Percentiles rank a stretch among this genome's conserved stretches.
Evolutionary conservation across 75 land plant species (phyloP).

Genomic region (Ceratopteris richardii): DNA sequence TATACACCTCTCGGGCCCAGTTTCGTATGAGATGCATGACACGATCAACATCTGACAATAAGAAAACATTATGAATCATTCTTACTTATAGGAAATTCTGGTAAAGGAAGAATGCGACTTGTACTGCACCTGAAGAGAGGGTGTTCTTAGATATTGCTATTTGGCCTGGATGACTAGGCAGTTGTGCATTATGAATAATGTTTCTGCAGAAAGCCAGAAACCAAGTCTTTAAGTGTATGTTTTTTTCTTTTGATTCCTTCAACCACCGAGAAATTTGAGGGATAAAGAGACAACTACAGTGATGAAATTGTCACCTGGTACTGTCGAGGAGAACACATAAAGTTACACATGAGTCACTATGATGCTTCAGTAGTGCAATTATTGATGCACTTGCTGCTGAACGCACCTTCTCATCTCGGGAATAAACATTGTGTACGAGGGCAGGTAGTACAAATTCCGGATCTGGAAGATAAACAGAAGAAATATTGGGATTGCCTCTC

Average conservation of each 20-base stretch:
- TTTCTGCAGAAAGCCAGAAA: conserved; percentile 8
- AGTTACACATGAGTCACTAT: conserved; percentile 35
- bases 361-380: conserved; percentile 39
- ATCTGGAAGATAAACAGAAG: conserved; percentile 33
- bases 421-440: conserved; percentile 40
- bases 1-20: conserved; percentile 51
- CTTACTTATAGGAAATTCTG: too few relatives aligned
- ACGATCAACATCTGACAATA: conserved; percentile 35
- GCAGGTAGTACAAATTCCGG: conserved; percentile 53
- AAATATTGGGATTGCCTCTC: too few relatives aligned
- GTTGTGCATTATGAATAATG: conserved; percentile 8
- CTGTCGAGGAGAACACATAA: conserved; percentile 58
- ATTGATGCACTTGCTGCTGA: conserved; percentile 44
- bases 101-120: too few relatives aligned
- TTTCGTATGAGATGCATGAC: conserved; percentile 42
- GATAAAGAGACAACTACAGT: too few relatives aligned
- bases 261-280: too few relatives aligned
- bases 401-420: conserved; percentile 30
- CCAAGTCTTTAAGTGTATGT: not conserved
- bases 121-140: too few relatives aligned
- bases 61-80: not conserved
- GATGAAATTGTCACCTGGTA: conserved; percentile 47
- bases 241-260: too few relatives aligned
- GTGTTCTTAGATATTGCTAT: not conserved
- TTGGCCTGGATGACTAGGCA: conserved; percentile 14